Evolutionary conservation across 2,329 filamentous ascomycete genomes (phyloP).

Genomic region (Aspergillus udagawae): DNA sequence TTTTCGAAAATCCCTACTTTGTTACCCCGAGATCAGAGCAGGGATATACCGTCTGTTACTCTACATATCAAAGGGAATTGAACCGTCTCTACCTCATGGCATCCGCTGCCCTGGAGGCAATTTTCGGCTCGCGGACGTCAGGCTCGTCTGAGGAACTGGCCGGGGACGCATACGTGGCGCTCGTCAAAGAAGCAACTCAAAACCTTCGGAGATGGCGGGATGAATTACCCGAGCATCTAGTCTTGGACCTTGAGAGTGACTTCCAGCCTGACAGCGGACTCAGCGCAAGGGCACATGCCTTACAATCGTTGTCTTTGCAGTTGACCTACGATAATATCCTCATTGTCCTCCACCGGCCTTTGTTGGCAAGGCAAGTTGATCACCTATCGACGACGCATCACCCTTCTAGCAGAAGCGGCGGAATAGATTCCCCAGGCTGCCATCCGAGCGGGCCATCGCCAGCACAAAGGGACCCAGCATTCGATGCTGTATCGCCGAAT

Average conservation of each 20-base stretch:
- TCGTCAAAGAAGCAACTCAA: slow-evolving; percentile 17
- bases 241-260: slow-evolving; percentile 16
- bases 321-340: slow-evolving; percentile 43
- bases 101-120: slow-evolving; percentile 18
- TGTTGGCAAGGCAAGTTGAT: slow-evolving; percentile 36
- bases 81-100: slow-evolving; percentile 23
- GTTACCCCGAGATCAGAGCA: slow-evolving; percentile 1
- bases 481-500: slow-evolving; percentile 1
- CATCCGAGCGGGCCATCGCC: neutral
- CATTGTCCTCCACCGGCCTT: slow-evolving; percentile 42
- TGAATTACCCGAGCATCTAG: slow-evolving; percentile 14
- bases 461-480: slow-evolving; percentile 1
- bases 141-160: slow-evolving; percentile 14
- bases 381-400: slow-evolving; percentile 17
- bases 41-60: slow-evolving; percentile 15
- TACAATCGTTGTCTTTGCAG: slow-evolving; percentile 43
- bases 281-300: slow-evolving; percentile 15
- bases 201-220: slow-evolving; percentile 17
- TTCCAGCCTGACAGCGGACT: slow-evolving; percentile 6
- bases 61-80: slow-evolving; percentile 21
- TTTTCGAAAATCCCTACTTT: slow-evolving; percentile 30
- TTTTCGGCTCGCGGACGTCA: slow-evolving; percentile 22
- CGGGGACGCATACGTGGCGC: slow-evolving; percentile 13
- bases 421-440: neutral
- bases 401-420: neutral